These are phyloP conservation scores for Aspergillus biplanus DNA, from an alignment of 495 filamentous ascomycete species.

Conservation along the genomic window DNA sequence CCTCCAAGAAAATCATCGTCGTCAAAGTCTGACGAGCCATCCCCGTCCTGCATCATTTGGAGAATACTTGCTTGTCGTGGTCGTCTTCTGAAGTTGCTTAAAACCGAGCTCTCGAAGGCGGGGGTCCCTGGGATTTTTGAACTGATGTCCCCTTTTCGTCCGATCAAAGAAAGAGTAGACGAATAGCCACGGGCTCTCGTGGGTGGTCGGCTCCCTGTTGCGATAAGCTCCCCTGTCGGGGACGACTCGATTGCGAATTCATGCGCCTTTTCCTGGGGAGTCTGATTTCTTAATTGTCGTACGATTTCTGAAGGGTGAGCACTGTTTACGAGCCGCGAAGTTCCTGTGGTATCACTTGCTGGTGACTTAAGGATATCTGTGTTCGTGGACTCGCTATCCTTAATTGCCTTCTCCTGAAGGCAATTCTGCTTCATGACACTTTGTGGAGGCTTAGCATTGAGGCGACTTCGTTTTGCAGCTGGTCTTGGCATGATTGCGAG, in stretches of 20 bases:
- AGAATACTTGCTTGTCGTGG: constrained; percentile 71
- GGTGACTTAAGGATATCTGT: constrained; percentile 18
- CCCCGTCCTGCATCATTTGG: constrained; percentile 60
- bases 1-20: constrained; percentile 60
- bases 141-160: constrained; percentile 44
- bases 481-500: constrained; percentile 44
- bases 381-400: not conserved
- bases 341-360: constrained; percentile 3
- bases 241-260: constrained; percentile 49
- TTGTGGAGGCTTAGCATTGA: constrained; percentile 22
- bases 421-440: constrained; percentile 4
- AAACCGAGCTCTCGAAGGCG: constrained; percentile 57
- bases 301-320: constrained; percentile 27
- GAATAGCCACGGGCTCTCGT: constrained; percentile 53
- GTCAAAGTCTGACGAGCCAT: constrained; percentile 50
- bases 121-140: constrained; percentile 53
- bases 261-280: constrained; percentile 37
- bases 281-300: constrained; percentile 36
- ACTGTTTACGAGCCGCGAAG: constrained; percentile 10
- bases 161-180: constrained; percentile 47
- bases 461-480: constrained; percentile 43
- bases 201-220: constrained; percentile 45
- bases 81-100: constrained; percentile 65
- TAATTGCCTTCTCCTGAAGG: constrained; percentile 1
- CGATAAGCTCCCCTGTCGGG: constrained; percentile 37